Base-by-base conservation (phyloP, 2,329 filamentous ascomycete species). In the Calonectria fujianensis region DNA sequence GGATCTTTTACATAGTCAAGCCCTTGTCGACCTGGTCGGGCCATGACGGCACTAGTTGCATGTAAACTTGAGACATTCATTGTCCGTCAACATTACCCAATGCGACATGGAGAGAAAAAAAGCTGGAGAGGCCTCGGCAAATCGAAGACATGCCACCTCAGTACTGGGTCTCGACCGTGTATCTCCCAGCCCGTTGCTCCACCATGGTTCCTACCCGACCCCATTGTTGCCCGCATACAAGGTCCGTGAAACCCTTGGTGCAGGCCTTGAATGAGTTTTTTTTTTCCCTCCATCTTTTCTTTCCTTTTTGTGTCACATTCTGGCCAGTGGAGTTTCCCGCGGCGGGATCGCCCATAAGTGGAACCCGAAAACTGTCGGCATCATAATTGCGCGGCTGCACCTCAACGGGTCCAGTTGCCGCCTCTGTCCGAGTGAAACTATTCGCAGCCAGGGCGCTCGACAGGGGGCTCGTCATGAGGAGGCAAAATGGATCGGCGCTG, bases 191-290 rank as follows among this genome's bases (percentile, higher is more conserved):
- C 57, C 57, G 57, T 37, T 63, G 18, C 57, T 63, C 57, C 57
- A 63, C 57, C 57, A 41, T 63, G 57, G 57, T 63, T 63, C 57
- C 57, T 63, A 63, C 57, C 57, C 35, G 35, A 54, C 65, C 65
- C 66, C 66, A 59, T 52, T 29, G 50, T 57, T 48, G 35, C 39
- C 39, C 67, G 29, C 41, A 31, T 24, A 32, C 68, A 63, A 70
- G 68, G 68, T 63, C 24, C 54, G 24, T 70, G 54, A 63, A 70
- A 70, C 68, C 41, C 68, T 37, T 51, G 68, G 18, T 51, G 37
- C 68, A 50, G 31, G 39, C 39, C 32, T 68, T 39, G n/a, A 20
- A 52, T 41, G 51, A 45, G 51, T 29, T 57, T 52, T 61, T 45
- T 65, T 41, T 39, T 59, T 59, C 32, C 16, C n/a, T 29, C 27